Evolutionary conservation across 495 filamentous ascomycete species (phyloP).

Genomic region (Bathelium albidoporum): DNA sequence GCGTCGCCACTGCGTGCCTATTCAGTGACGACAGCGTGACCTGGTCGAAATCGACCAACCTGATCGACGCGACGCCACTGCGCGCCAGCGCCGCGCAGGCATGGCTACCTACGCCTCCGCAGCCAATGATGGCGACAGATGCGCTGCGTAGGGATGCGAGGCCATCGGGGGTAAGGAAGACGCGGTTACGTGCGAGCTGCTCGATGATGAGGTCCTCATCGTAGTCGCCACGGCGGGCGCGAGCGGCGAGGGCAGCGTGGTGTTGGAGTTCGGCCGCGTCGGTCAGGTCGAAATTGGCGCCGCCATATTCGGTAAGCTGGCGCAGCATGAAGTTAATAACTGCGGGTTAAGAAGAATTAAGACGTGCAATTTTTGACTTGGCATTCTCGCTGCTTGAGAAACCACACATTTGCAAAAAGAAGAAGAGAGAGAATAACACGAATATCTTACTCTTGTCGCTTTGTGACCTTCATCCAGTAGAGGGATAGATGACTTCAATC

Average conservation of each 20-base stretch:
- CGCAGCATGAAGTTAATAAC: conserved; percentile 24
- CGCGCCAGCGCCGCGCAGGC: conserved; percentile 75
- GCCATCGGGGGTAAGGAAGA: conserved; percentile 77
- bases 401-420: neutral
- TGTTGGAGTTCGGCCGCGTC: conserved; percentile 65
- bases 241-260: conserved; percentile 61
- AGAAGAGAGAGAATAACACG: neutral
- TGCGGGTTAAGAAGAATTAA: conserved; percentile 9
- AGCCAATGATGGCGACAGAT: conserved; percentile 83
- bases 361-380: too few species aligned
- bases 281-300: conserved; percentile 42
- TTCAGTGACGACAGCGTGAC: conserved; percentile 89
- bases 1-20: conserved; percentile 84
- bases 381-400: too few species aligned
- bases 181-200: conserved; percentile 88
- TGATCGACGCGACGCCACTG: conserved; percentile 75
- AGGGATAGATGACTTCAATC: conserved; percentile 30
- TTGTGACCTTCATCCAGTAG: conserved; percentile 22
- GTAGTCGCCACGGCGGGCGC: conserved; percentile 80
- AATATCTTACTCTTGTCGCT: conserved; percentile 19
- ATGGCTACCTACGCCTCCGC: conserved; percentile 91
- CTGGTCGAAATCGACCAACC: conserved; percentile 96
- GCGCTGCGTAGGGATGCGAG: conserved; percentile 66
- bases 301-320: conserved; percentile 67
- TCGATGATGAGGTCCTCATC: conserved; percentile 92